phyloP scores from a whole-genome alignment of 345 rosid genomes.

The Aquilaria sinensis region DNA sequence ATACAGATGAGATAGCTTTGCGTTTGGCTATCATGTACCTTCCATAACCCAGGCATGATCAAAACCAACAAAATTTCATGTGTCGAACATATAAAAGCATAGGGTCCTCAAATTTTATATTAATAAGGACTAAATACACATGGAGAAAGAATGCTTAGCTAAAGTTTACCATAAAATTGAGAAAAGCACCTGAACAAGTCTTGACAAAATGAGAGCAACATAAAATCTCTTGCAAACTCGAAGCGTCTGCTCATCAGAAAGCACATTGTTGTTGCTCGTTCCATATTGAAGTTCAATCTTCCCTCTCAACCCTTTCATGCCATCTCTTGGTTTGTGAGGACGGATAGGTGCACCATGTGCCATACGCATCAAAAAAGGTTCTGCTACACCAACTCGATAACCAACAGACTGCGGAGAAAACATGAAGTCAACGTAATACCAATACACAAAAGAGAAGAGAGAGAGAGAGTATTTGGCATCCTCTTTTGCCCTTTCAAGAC shows the following conservation, averaged over 20 bases:
- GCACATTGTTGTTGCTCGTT: slow-evolving; percentile 32
- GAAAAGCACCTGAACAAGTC: slow-evolving; percentile 74
- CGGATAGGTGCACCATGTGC: slow-evolving; percentile 91
- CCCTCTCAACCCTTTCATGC: slow-evolving; percentile 30
- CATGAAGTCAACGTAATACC: not conserved
- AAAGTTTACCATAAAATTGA: not conserved
- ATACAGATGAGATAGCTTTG: too few species aligned
- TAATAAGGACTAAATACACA: not conserved
- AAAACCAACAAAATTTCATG: too few species aligned
- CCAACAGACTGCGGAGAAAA: slow-evolving; percentile 73
- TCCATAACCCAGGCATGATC: too few species aligned
- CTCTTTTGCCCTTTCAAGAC: too few species aligned
- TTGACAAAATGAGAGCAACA: slow-evolving; percentile 92
- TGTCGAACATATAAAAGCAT: not conserved
- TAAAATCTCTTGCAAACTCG: slow-evolving; percentile 93
- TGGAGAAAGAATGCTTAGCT: not conserved
- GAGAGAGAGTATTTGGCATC: too few species aligned
- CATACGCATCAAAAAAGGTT: slow-evolving; percentile 98
- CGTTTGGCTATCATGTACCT: too few species aligned
- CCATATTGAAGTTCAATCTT: slow-evolving; percentile 36
- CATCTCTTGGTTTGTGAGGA: slow-evolving; percentile 36
- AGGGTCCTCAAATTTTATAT: too few species aligned
- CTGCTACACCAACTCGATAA: slow-evolving; percentile 86
- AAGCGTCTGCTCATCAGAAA: slow-evolving; percentile 68
- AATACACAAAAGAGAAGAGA: too few species aligned